phyloP scores from a whole-genome alignment of 2,329 filamentous ascomycete genomes.

The Ophiostoma piceae region DNA sequence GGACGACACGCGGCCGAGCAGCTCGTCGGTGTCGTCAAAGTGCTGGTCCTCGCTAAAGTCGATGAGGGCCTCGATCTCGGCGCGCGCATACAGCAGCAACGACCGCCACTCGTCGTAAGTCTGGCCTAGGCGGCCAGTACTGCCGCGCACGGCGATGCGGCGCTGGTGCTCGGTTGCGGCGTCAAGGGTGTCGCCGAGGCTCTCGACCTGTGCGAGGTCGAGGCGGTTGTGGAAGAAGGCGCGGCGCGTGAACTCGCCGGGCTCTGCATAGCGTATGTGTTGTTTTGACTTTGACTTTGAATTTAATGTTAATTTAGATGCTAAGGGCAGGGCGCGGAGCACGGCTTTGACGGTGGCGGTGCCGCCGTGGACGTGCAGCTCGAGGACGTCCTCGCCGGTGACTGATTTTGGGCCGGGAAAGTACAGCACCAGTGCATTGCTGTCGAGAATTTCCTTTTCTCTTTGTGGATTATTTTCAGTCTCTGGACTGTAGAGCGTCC shows the following conservation, averaged over 20 bases:
- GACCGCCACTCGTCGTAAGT: slow-evolving; percentile 81
- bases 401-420: slow-evolving; percentile 77
- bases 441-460: slow-evolving; percentile 59
- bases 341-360: slow-evolving; percentile 84
- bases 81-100: slow-evolving; percentile 71
- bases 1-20: slow-evolving; percentile 62
- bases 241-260: slow-evolving; percentile 89
- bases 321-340: slow-evolving; percentile 64
- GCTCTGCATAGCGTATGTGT: slow-evolving; percentile 55
- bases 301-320: not conserved
- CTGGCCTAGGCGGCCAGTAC: slow-evolving; percentile 61
- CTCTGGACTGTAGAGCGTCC: slow-evolving; percentile 61
- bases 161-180: slow-evolving; percentile 90
- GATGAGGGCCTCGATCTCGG: slow-evolving; percentile 90
- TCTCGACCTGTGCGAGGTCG: slow-evolving; percentile 76
- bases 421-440: slow-evolving; percentile 72
- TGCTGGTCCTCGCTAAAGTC: slow-evolving; percentile 98
- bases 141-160: slow-evolving; percentile 73
- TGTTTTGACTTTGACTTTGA: slow-evolving; percentile 1
- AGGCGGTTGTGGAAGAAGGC: slow-evolving; percentile 84
- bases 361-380: slow-evolving; percentile 92
- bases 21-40: slow-evolving; percentile 80
- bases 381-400: slow-evolving; percentile 87
- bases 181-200: slow-evolving; percentile 56
- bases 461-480: not conserved